A percentile compares a stretch with the other conserved stretches of the same genome.
phyloP scores from a whole-genome alignment of 345 rosid genomes.

The Psidium friedrichsthalianum region DNA sequence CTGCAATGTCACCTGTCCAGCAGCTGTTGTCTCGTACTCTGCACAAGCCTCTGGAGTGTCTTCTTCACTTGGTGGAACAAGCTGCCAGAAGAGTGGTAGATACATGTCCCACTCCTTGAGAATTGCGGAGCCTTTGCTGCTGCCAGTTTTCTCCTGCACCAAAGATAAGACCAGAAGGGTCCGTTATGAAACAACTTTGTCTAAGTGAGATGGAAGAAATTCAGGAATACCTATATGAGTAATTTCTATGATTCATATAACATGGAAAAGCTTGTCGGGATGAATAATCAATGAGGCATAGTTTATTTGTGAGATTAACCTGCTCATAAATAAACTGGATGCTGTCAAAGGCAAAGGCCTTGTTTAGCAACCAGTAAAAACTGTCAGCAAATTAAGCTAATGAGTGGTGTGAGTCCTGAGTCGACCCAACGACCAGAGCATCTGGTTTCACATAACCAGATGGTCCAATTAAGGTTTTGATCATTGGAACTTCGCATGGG shows the following conservation, averaged over 20 bases:
- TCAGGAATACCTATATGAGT: neutral
- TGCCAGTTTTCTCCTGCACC: slow-evolving; percentile 86
- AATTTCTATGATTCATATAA: neutral
- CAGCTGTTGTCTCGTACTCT: slow-evolving; percentile 45
- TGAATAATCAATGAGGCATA: neutral
- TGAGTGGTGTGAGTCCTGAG: neutral
- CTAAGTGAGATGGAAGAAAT: neutral
- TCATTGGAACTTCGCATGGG: neutral
- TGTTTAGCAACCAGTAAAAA: neutral
- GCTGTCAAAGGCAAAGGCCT: neutral
- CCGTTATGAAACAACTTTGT: neutral
- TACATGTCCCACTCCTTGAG: slow-evolving; percentile 77
- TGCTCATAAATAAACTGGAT: neutral
- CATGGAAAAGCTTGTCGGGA: neutral
- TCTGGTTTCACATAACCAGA: neutral
- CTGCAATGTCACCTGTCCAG: slow-evolving; percentile 64
- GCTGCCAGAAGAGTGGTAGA: slow-evolving; percentile 84
- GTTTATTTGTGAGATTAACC: neutral
- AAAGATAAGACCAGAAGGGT: neutral
- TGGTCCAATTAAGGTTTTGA: neutral
- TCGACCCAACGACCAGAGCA: neutral
- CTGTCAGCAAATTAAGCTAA: neutral
- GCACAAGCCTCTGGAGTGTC: slow-evolving; percentile 97
- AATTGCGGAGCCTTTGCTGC: slow-evolving; percentile 63
- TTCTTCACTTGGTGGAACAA: slow-evolving; percentile 99